phyloP scores from a whole-genome alignment of 2,329 filamentous ascomycete species.

The Stagonosporopsis chrysanthemi region DNA sequence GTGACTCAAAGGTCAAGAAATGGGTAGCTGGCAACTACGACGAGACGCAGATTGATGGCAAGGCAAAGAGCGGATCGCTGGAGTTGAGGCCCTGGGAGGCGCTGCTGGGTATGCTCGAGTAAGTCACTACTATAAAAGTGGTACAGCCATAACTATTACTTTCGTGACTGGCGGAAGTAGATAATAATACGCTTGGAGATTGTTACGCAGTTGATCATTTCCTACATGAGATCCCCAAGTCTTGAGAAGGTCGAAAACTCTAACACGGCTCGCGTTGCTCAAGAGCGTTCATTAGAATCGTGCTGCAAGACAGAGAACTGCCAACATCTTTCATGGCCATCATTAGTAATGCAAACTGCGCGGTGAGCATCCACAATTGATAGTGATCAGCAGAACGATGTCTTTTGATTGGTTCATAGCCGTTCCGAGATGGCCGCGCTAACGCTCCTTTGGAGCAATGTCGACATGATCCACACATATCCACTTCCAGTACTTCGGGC shows the following conservation, averaged over 20 bases:
- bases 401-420: not conserved
- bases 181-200: too few species aligned
- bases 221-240: too few species aligned
- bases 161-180: too few species aligned
- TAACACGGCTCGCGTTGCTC: not conserved
- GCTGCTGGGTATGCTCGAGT: constrained; percentile 37
- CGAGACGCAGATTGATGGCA: constrained; percentile 33
- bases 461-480: not conserved
- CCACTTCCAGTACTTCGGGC: not conserved
- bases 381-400: not conserved
- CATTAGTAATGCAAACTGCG: not conserved
- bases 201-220: too few species aligned
- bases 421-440: not conserved
- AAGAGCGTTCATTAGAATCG: not conserved
- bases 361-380: not conserved
- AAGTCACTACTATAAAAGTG: not conserved
- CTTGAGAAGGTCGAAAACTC: too few species aligned
- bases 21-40: constrained; percentile 51
- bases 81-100: constrained; percentile 48
- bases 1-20: constrained; percentile 36
- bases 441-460: not conserved
- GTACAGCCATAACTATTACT: not conserved
- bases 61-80: constrained; percentile 28
- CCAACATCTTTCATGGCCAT: not conserved
- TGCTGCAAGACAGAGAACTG: not conserved